Percentiles rank a stretch among this genome's conserved stretches.
Conservation (phyloP, 768 basidiomycete species). For the Strobilomyces echinocephalus region DNA sequence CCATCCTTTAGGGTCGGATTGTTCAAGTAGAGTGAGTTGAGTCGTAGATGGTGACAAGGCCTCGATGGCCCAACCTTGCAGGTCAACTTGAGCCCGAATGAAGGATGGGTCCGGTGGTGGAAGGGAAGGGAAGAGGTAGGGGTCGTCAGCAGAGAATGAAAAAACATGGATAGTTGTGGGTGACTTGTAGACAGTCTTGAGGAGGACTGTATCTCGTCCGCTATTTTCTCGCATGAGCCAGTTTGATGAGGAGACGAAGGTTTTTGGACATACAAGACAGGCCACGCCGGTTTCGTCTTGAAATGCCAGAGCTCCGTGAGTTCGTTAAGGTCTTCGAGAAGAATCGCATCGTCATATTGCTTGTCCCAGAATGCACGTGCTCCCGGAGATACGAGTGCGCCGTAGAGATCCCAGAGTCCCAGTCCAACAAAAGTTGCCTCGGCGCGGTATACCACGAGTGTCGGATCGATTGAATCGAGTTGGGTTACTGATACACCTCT, state of each 20-base stretch:
- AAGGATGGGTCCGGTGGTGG: constrained; percentile 66
- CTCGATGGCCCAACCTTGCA: constrained; percentile 99
- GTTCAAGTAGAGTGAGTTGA: constrained; percentile 87
- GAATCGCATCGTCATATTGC: constrained; percentile 76
- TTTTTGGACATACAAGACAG: constrained; percentile 67
- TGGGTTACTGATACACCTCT: constrained; percentile 93
- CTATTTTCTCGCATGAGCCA: constrained; percentile 37
- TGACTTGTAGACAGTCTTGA: constrained; percentile 96
- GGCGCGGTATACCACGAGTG: constrained; percentile 90
- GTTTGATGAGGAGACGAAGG: constrained; percentile 5
- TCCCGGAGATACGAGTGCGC: constrained; percentile 81
- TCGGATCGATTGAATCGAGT: constrained; percentile 95
- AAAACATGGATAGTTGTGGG: constrained; percentile 94
- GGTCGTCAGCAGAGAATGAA: constrained; percentile 89
- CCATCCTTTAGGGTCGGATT: constrained; percentile 97
- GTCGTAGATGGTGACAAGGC: constrained; percentile 93
- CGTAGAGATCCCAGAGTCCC: constrained; percentile 91
- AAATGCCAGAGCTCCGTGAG: constrained; percentile 91
- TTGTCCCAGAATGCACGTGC: constrained; percentile 85
- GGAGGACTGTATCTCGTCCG: constrained; percentile 83
- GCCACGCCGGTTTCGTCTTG: constrained; percentile 91
- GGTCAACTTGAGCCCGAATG: constrained; percentile 92
- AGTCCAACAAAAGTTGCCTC: constrained; percentile 97
- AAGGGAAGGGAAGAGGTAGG: constrained; percentile 73
- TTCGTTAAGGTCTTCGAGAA: constrained; percentile 87